Conservation (phyloP, 208 protist species). For the Wallacemonas sp. region DNA sequence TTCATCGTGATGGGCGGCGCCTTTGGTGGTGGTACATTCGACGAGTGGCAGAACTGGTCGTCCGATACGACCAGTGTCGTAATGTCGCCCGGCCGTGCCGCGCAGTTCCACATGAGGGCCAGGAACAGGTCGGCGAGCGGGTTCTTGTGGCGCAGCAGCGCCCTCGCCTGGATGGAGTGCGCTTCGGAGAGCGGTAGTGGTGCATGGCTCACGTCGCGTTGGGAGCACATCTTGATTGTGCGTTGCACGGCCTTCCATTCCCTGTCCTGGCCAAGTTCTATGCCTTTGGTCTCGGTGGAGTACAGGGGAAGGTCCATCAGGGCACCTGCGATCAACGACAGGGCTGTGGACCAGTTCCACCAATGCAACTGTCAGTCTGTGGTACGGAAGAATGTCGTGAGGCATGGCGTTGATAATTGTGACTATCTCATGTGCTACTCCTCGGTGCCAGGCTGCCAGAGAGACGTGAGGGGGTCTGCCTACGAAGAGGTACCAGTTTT, state of each 20-base stretch:
- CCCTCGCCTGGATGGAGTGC: not conserved
- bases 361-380: not conserved
- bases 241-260: not conserved
- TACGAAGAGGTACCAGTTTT: not conserved
- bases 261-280: not conserved
- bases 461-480: slow-evolving; percentile 2
- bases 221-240: not conserved
- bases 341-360: not conserved
- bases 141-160: slow-evolving; percentile 1
- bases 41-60: not conserved
- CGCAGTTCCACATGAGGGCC: slow-evolving; percentile 10
- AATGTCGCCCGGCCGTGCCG: slow-evolving; percentile 14
- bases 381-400: not conserved
- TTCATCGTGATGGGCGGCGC: slow-evolving; percentile 3
- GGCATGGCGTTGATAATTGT: not conserved
- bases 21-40: not conserved
- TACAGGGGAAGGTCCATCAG: slow-evolving; percentile 5
- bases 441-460: not conserved
- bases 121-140: slow-evolving; percentile 12
- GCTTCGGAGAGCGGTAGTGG: not conserved
- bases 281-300: not conserved
- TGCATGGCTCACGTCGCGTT: not conserved
- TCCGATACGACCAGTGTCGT: not conserved
- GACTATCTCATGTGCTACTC: not conserved
- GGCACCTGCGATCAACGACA: not conserved